Evolutionary conservation across 371 early-diverging fungal species (phyloP).

Genomic region (Saksenaea vasiformis): DNA sequence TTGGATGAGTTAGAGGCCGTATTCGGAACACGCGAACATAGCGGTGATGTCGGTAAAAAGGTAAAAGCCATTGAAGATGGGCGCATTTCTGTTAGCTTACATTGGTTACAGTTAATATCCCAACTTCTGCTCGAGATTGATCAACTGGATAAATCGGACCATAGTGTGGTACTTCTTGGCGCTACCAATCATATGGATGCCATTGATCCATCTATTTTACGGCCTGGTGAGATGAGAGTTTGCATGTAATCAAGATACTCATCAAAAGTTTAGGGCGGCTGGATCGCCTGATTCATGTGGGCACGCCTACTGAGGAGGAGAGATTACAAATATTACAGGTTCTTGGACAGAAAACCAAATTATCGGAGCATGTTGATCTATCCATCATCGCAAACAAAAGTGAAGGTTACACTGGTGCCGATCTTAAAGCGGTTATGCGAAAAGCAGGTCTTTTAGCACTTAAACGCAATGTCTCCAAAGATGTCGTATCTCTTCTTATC

Average conservation of each 20-base stretch:
- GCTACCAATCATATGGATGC: conserved; percentile 91
- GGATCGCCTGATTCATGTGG: conserved; percentile 82
- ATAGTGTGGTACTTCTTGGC: conserved; percentile 69
- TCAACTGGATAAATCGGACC: conserved; percentile 45
- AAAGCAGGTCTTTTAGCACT: conserved; percentile 73
- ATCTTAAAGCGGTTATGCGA: conserved; percentile 77
- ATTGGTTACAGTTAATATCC: conserved; percentile 55
- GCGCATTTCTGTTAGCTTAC: neutral
- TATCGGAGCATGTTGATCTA: conserved; percentile 57
- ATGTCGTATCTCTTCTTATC: neutral
- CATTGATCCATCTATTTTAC: conserved; percentile 78
- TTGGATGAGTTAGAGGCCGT: conserved; percentile 98
- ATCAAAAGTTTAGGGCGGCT: conserved; percentile 65
- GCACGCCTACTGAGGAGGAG: conserved; percentile 67
- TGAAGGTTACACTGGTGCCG: conserved; percentile 78
- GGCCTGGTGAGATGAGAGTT: conserved; percentile 67
- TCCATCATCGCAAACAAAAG: conserved; percentile 48
- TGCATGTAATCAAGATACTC: neutral
- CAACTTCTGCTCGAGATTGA: conserved; percentile 87
- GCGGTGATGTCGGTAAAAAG: conserved; percentile 67
- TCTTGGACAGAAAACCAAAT: conserved; percentile 50
- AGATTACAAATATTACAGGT: conserved; percentile 75
- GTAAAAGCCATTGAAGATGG: conserved; percentile 23
- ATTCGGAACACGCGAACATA: conserved; percentile 63
- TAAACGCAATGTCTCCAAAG: conserved; percentile 14